Conservation (phyloP, 441 rosid species). For the Corymbia calophylla region DNA sequence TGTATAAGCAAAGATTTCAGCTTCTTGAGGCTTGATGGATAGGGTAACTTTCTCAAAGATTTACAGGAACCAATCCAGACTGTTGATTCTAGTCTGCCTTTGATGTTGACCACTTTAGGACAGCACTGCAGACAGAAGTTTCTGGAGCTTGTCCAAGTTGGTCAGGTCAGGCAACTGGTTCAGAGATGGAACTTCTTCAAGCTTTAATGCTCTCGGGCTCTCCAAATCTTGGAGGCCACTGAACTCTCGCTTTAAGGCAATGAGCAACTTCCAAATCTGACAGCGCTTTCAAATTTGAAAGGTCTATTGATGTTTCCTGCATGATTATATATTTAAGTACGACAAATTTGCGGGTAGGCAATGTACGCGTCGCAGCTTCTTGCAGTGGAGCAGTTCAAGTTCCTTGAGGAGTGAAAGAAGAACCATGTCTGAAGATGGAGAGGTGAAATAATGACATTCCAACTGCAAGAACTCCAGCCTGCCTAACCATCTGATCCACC, state of each 20-base stretch:
- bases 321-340: neutral
- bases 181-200: neutral
- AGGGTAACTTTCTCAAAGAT: neutral
- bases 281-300: neutral
- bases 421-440: neutral
- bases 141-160: neutral
- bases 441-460: neutral
- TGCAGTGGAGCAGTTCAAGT: fast-evolving
- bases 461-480: neutral
- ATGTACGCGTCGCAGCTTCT: neutral
- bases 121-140: neutral
- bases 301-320: neutral
- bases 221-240: neutral
- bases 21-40: neutral
- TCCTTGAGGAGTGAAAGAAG: neutral
- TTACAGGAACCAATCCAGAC: neutral
- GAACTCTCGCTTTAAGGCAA: neutral
- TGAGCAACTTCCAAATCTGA: neutral
- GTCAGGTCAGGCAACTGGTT: neutral
- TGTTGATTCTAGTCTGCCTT: neutral
- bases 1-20: neutral
- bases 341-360: neutral
- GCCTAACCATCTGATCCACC: too few relatives aligned
- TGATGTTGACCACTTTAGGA: neutral
- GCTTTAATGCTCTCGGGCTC: neutral